Evolutionary conservation across 2,329 filamentous ascomycete species (phyloP).

Genomic region (Diaporthe capsici): DNA sequence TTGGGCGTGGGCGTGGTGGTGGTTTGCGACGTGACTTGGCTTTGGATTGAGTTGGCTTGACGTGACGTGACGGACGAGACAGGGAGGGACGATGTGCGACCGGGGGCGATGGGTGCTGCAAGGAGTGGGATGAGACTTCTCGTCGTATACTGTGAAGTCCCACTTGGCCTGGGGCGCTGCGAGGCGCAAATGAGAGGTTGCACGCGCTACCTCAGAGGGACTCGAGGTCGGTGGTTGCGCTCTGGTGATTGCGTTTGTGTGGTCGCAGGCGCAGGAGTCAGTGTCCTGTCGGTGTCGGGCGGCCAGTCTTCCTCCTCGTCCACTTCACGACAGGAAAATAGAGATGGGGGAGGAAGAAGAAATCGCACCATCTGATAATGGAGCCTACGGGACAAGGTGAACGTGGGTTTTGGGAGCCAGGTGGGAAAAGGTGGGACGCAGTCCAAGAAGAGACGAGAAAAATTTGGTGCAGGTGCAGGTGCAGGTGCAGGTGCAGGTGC

Average conservation of each 20-base stretch:
- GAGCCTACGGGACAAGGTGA: slow-evolving; percentile 36
- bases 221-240: slow-evolving; percentile 11
- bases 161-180: slow-evolving; percentile 26
- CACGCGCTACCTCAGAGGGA: slow-evolving; percentile 12
- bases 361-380: slow-evolving; percentile 42
- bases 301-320: slow-evolving; percentile 41
- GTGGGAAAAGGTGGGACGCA: slow-evolving; percentile 35
- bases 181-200: slow-evolving; percentile 27
- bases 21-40: slow-evolving; percentile 5
- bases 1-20: background rate
- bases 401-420: slow-evolving; percentile 32
- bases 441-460: slow-evolving; percentile 36
- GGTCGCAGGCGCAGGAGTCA: slow-evolving; percentile 24
- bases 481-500: slow-evolving; percentile 8
- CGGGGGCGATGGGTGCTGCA: slow-evolving; percentile 15
- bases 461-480: slow-evolving; percentile 18
- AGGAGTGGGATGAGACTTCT: slow-evolving; percentile 35
- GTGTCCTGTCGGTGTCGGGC: slow-evolving; percentile 37
- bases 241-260: slow-evolving; percentile 25
- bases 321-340: slow-evolving; percentile 41
- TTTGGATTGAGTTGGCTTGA: background rate
- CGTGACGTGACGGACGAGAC: slow-evolving; percentile 12
- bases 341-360: slow-evolving; percentile 38
- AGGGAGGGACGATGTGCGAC: slow-evolving; percentile 2
- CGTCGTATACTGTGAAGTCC: slow-evolving; percentile 34